Percentiles rank a stretch among this genome's conserved stretches.
These are phyloP conservation scores for Tinospora cordifolia DNA, from an alignment of 164 flowering plant species.

Conservation along the genomic window DNA sequence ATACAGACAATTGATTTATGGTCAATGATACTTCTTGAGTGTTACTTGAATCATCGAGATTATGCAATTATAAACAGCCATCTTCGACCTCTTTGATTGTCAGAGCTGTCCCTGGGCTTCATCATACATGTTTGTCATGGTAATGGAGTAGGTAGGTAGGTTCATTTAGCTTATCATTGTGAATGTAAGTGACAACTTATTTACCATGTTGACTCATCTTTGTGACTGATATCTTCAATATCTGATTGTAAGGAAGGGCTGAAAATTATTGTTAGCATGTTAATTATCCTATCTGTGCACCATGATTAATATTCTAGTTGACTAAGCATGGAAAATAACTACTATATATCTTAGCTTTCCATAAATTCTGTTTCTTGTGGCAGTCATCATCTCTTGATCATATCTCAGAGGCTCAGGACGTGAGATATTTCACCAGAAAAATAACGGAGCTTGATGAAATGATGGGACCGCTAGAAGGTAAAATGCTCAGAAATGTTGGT, in stretches of 20 bases:
- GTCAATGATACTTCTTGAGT: not conserved
- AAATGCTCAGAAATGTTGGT: not conserved
- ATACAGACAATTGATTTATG: not conserved
- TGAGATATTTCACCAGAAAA: slow-evolving; percentile 40
- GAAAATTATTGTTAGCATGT: not conserved
- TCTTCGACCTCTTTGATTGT: not conserved
- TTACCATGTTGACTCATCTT: too few relatives aligned
- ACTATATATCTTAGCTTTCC: not conserved
- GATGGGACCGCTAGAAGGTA: slow-evolving; percentile 35
- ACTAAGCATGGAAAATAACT: not conserved
- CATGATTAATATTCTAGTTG: not conserved
- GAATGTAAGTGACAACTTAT: too few relatives aligned
- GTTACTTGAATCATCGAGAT: not conserved
- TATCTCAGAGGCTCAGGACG: slow-evolving; percentile 35
- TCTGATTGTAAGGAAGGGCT: not conserved
- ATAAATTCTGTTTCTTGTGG: slow-evolving; percentile 9
- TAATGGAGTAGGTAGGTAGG: too few relatives aligned
- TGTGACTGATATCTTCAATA: too few relatives aligned
- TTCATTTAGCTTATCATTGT: too few relatives aligned
- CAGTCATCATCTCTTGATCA: slow-evolving; percentile 43
- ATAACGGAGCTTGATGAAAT: slow-evolving; percentile 54
- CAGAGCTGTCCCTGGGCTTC: too few relatives aligned
- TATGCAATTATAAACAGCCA: not conserved
- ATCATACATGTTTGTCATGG: too few relatives aligned
- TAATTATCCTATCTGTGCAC: not conserved